A percentile compares a stretch with the other conserved stretches of the same genome.
These are phyloP conservation scores for Phialophora tarda DNA, from an alignment of 2,329 filamentous ascomycete species.

Conservation along the genomic window DNA sequence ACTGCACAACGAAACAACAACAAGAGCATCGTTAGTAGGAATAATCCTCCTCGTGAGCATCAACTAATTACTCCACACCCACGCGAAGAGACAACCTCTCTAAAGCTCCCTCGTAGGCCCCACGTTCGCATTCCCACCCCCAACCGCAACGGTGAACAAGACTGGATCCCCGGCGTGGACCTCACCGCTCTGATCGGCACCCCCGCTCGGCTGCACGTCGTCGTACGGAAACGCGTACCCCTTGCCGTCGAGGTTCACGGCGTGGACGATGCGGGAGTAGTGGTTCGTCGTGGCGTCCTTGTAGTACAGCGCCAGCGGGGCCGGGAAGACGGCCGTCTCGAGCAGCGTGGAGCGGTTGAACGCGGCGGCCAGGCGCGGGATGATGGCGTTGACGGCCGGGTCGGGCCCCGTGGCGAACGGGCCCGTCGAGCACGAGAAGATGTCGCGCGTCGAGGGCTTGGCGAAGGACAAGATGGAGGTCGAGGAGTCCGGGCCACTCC, in stretches of 20 bases:
- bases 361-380: conserved; percentile 74
- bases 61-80: neutral
- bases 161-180: conserved; percentile 63
- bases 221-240: conserved; percentile 77
- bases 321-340: conserved; percentile 50
- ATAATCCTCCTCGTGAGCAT: no score
- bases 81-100: neutral
- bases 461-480: conserved; percentile 53
- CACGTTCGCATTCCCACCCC: conserved; percentile 46
- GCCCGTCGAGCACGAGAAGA: conserved; percentile 69
- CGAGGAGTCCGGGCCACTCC: neutral
- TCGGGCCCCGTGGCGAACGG: conserved; percentile 59
- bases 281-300: conserved; percentile 64
- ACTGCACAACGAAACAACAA: neutral
- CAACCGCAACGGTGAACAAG: conserved; percentile 63
- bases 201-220: conserved; percentile 65
- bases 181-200: conserved; percentile 66
- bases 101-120: neutral
- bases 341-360: conserved; percentile 76
- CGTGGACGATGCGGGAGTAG: conserved; percentile 69
- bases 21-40: neutral
- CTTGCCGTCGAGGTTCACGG: conserved; percentile 61
- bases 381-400: conserved; percentile 64
- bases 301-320: conserved; percentile 64
- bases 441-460: conserved; percentile 65